A percentile compares a stretch with the other conserved stretches of the same genome.
Evolutionary conservation across 768 basidiomycete genomes (phyloP).

Genomic region (Lanmaoa pseudosensibilis): DNA sequence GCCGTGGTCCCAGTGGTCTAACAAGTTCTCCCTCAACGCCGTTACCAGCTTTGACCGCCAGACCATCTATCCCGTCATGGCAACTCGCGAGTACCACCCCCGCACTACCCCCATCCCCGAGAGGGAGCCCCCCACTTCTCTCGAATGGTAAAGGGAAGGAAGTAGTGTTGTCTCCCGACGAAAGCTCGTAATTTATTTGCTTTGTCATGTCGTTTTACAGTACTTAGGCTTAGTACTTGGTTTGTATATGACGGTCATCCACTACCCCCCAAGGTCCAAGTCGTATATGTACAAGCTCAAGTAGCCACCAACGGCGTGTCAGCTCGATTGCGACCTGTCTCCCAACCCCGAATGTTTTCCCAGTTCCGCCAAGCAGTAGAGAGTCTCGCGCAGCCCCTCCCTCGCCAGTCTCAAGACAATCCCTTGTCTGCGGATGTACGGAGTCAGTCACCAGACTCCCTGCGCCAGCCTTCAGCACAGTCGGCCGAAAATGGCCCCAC

Average conservation of each 20-base stretch:
- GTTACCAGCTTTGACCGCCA: conserved; percentile 49
- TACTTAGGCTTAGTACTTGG: conserved; percentile 4
- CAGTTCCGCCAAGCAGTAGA: conserved; percentile 75
- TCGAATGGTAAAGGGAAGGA: conserved; percentile 63
- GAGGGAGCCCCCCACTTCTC: conserved; percentile 6
- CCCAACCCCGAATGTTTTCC: conserved; percentile 59
- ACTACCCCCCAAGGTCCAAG: neutral
- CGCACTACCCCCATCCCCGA: conserved; percentile 12
- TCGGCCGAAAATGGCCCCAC: conserved; percentile 60
- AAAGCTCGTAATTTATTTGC: conserved; percentile 19
- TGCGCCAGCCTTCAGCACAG: conserved; percentile 45
- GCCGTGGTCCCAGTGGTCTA: conserved; percentile 54
- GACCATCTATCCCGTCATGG: conserved; percentile 88
- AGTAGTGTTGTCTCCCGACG: conserved; percentile 30
- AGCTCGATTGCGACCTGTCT: neutral
- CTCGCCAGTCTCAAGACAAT: conserved; percentile 39
- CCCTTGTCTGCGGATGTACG: conserved; percentile 30
- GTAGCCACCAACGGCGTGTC: neutral
- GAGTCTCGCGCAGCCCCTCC: conserved; percentile 52
- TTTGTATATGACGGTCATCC: neutral
- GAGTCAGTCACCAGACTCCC: conserved; percentile 39
- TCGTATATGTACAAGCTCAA: neutral
- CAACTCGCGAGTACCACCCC: conserved; percentile 59
- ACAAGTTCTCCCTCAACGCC: conserved; percentile 52
- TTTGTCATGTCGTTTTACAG: neutral